Percentiles rank a stretch among this genome's conserved stretches.
These are phyloP conservation scores for Daucus carota DNA, from an alignment of 129 eudicot genomes.

Conservation along the genomic window DNA sequence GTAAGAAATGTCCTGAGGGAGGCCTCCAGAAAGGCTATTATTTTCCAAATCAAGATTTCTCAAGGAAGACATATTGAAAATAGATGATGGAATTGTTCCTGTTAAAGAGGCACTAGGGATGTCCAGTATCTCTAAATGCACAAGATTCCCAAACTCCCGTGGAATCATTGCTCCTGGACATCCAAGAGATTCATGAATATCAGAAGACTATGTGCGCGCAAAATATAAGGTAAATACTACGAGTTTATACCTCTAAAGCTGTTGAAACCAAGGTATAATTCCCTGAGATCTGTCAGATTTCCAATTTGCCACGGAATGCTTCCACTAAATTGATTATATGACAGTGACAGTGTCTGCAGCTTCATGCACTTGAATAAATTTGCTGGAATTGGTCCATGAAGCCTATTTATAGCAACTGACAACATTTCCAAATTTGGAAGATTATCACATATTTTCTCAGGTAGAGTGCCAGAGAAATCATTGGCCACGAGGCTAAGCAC, in stretches of 20 bases:
- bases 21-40: slow-evolving; percentile 13
- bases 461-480: slow-evolving; percentile 14
- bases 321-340: not conserved
- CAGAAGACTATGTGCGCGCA: not conserved
- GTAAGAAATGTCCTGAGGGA: not conserved
- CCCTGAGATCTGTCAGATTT: slow-evolving; percentile 9
- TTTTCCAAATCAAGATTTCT: not conserved
- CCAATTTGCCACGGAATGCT: not conserved
- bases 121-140: not conserved
- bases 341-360: not conserved
- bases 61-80: slow-evolving; percentile 16
- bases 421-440: slow-evolving; percentile 3
- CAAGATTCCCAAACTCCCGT: slow-evolving; percentile 13
- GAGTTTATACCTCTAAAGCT: slow-evolving; percentile 5
- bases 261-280: slow-evolving; percentile 12
- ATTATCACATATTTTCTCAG: slow-evolving; percentile 1
- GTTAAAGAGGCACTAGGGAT: not conserved
- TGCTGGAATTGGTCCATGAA: slow-evolving; percentile 18
- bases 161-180: slow-evolving; percentile 11
- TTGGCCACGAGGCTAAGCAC: not conserved
- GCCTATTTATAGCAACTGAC: slow-evolving; percentile 5
- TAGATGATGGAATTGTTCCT: slow-evolving; percentile 9
- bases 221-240: not conserved
- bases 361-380: slow-evolving; percentile 13
- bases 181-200: not conserved